Evolutionary conservation across 371 early-diverging fungal genomes (phyloP), one percentile per base, ranked within the genome.

Genomic region (Saksenaea vasiformis): DNA sequence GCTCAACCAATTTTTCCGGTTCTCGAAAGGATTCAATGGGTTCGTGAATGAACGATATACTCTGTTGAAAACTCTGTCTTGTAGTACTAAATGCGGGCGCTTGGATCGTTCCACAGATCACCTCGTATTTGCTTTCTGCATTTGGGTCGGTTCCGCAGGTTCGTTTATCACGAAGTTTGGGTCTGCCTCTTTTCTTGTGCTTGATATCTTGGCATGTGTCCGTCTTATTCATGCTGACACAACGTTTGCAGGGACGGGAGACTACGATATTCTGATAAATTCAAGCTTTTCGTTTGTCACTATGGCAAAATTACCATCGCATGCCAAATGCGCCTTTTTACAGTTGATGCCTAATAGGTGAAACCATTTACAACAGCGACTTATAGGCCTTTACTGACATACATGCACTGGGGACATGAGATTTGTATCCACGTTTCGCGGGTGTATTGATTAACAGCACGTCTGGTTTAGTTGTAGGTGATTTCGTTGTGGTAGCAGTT

Each of bases 161-260:
- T 35, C 51, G 44, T 60, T 84, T 81, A 62, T 86, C 87, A 61
- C 86, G 84, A 15, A 89, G 73, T 66, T 89, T 91, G 35, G 91
- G 93, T 22, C 93, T 83, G 15, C 93, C 93, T 62, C 93, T 85
- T 65, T 91, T 91, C 66, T 90, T 92, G 72, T 91, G 91, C 68
- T 90, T 84, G 56, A 90, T 90, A 71, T 92, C 93, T 35, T 85
- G 79, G 60, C 93, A 92, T n/a, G 88, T 85, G 54, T 89, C 89
- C 56, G 83, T 76, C 67, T 87, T 90, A 43, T 86, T 85, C n/a
- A 89, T 65, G 2, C 88, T 76, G n/a, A 90, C 73, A 70, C 93
- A 92, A 37, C 93, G 78, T 69, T 85, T 86, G 73, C 93, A 92
- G 5, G 93, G 93, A 36, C 93, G 72, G 26, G 85, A 84, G 14